Evolutionary conservation across 495 filamentous ascomycete genomes (phyloP).

Genomic region (Aspergillus haitiensis): DNA sequence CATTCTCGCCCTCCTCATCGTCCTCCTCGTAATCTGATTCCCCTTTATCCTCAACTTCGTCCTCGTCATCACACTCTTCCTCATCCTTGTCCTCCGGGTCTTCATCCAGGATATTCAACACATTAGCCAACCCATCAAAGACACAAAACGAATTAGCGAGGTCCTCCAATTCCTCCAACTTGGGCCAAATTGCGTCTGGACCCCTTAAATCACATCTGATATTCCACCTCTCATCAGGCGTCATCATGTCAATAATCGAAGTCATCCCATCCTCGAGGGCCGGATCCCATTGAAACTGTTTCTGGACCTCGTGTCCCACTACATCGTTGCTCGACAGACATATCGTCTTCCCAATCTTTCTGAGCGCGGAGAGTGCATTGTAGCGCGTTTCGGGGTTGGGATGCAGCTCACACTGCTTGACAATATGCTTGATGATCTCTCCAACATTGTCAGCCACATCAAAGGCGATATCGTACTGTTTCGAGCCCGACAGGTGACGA

Average conservation of each 20-base stretch:
- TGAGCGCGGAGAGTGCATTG: slow-evolving; percentile 23
- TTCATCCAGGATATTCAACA: slow-evolving; percentile 2
- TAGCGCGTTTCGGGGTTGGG: slow-evolving; percentile 16
- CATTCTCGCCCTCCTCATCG: neutral
- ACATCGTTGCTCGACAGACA: slow-evolving; percentile 11
- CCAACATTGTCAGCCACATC: slow-evolving; percentile 3
- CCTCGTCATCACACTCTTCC: slow-evolving; percentile 4
- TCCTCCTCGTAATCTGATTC: neutral
- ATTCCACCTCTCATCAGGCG: slow-evolving; percentile 4
- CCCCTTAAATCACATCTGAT: slow-evolving; percentile 5
- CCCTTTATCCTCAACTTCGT: neutral
- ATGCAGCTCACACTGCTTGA: slow-evolving; percentile 13
- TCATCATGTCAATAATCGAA: slow-evolving; percentile 19
- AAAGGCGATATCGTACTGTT: neutral
- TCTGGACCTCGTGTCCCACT: slow-evolving; percentile 22
- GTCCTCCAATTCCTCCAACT: slow-evolving; percentile 18
- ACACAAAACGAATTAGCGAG: slow-evolving; percentile 9
- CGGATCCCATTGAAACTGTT: slow-evolving; percentile 11
- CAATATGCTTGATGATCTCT: slow-evolving; percentile 2
- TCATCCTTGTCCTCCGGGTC: neutral
- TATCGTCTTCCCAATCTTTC: slow-evolving; percentile 28
- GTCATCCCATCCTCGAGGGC: slow-evolving; percentile 23
- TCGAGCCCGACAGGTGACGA: neutral
- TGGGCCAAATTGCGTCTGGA: slow-evolving; percentile 14
- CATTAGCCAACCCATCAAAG: slow-evolving; percentile 12